Conservation (phyloP, 2,329 filamentous ascomycete genomes). For the Cucurbitaria berberidis region DNA sequence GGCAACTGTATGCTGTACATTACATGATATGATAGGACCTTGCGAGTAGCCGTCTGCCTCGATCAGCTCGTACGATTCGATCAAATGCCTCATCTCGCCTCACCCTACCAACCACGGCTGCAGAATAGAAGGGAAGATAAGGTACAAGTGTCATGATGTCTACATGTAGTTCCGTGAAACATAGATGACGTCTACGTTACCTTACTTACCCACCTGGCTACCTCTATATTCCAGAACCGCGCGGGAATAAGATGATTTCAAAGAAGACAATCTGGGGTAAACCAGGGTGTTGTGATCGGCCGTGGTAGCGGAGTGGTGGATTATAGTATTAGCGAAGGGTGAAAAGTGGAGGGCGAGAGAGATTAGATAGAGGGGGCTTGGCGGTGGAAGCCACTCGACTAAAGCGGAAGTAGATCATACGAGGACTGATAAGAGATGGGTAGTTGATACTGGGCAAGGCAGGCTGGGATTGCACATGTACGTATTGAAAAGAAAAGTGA, state of each 20-base stretch:
- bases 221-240: not conserved
- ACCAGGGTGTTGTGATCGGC: not conserved
- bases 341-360: conserved; percentile 2
- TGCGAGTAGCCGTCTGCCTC: not conserved
- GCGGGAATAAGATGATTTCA: not conserved
- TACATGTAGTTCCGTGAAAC: too few species aligned
- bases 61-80: not conserved
- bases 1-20: not conserved
- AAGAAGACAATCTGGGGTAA: not conserved
- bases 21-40: not conserved
- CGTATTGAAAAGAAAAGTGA: not conserved
- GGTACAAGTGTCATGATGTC: not conserved
- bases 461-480: not conserved
- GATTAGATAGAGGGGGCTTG: conserved; percentile 26
- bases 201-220: too few species aligned
- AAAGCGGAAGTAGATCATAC: conserved; percentile 5
- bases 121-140: too few species aligned
- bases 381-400: conserved; percentile 2
- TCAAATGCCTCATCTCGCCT: not conserved
- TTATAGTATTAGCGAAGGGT: not conserved
- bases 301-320: not conserved
- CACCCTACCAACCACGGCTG: too few species aligned
- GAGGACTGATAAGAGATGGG: conserved; percentile 23
- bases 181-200: too few species aligned
- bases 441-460: conserved; percentile 3